Percentiles rank a stretch among this genome's conserved stretches.
Evolutionary conservation across 495 filamentous ascomycete genomes (phyloP).

Genomic region (Paragyromitra xinjiangensis): DNA sequence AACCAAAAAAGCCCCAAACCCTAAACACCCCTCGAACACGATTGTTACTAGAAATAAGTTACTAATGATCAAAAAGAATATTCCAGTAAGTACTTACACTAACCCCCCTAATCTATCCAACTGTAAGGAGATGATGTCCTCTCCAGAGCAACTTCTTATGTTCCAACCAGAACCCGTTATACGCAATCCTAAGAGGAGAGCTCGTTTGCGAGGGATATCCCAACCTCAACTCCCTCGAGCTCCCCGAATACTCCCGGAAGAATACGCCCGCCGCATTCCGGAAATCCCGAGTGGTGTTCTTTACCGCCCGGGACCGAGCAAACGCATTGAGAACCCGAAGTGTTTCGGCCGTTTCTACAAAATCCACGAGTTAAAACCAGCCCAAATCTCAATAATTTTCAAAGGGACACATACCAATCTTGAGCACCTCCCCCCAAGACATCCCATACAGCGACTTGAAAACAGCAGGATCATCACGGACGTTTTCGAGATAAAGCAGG

Average conservation of each 20-base stretch:
- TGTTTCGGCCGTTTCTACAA: slow-evolving; percentile 9
- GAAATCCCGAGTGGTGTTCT: neutral
- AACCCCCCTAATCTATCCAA: neutral
- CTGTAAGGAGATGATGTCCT: neutral
- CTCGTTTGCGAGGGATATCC: slow-evolving; percentile 11
- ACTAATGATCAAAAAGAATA: no score
- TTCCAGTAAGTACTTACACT: neutral
- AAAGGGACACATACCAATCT: neutral
- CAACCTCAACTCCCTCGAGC: slow-evolving; percentile 3
- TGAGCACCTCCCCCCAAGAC: slow-evolving; percentile 3
- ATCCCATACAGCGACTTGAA: slow-evolving; percentile 4
- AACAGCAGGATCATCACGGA: neutral
- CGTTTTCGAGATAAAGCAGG: slow-evolving; percentile 9
- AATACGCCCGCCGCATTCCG: neutral
- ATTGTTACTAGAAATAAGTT: no score
- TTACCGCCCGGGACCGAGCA: neutral
- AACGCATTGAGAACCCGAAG: slow-evolving; percentile 7
- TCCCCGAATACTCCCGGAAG: neutral
- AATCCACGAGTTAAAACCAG: neutral
- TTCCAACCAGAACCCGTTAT: neutral
- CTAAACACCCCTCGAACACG: no score
- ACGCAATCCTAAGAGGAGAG: slow-evolving; percentile 8
- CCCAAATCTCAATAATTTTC: neutral
- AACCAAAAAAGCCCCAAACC: no score
- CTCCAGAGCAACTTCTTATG: slow-evolving; percentile 3